Conservation (phyloP, 441 rosid genomes). For the Sinapis alba region DNA sequence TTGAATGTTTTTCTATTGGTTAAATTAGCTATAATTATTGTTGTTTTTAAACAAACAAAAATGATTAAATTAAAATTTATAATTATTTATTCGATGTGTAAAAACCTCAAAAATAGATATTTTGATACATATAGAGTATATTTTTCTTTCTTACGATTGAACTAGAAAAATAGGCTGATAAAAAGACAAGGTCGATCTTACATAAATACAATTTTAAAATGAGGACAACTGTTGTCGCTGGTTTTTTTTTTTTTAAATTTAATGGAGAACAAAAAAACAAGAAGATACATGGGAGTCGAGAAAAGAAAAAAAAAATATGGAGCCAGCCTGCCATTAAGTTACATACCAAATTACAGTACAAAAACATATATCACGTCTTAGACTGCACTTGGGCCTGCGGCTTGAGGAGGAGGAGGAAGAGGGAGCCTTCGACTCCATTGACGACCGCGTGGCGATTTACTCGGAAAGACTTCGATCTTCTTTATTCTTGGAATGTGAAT, state of each 20-base stretch:
- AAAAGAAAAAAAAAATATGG: neutral
- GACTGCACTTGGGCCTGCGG: neutral
- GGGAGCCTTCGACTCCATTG: constrained; percentile 20
- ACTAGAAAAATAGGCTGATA: neutral
- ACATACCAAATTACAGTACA: neutral
- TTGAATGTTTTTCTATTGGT: no score
- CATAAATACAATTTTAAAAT: neutral
- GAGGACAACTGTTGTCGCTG: neutral
- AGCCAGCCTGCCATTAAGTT: neutral
- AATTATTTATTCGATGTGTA: no score
- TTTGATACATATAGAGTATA: no score
- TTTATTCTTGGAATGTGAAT: constrained; percentile 22
- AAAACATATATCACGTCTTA: neutral
- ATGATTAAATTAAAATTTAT: no score
- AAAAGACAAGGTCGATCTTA: neutral
- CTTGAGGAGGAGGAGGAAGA: constrained; percentile 5
- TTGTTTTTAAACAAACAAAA: no score
- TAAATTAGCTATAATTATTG: no score
- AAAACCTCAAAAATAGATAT: no score
- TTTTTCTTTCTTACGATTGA: neutral
- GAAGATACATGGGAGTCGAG: neutral
- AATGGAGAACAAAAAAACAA: neutral
- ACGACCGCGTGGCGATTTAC: constrained; percentile 31
- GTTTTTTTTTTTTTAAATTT: no score
- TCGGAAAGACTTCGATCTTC: constrained; percentile 24